Evolutionary conservation across 2,329 filamentous ascomycete species (phyloP).

Genomic region (Aspergillus candidus): DNA sequence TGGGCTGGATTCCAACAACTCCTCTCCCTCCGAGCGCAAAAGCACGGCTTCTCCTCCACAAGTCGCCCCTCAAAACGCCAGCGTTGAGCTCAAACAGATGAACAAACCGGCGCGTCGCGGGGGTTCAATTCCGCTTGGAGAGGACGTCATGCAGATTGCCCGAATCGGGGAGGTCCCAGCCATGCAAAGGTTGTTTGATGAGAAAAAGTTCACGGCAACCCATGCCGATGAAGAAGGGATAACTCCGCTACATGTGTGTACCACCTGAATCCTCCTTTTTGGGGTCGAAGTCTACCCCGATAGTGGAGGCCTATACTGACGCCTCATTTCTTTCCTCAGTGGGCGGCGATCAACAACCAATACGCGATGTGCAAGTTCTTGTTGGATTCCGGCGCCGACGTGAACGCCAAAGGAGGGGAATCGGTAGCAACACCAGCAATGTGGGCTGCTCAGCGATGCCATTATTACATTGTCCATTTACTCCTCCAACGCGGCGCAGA

Average conservation of each 20-base stretch:
- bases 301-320: slow-evolving; percentile 6
- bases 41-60: slow-evolving; percentile 28
- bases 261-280: neutral
- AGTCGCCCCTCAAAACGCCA: slow-evolving; percentile 24
- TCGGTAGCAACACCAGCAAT: slow-evolving; percentile 89
- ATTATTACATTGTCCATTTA: slow-evolving; percentile 94
- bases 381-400: slow-evolving; percentile 75
- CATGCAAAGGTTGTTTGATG: slow-evolving; percentile 86
- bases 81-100: slow-evolving; percentile 38
- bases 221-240: slow-evolving; percentile 89
- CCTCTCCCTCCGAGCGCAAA: slow-evolving; percentile 26
- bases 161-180: slow-evolving; percentile 76
- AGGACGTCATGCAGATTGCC: slow-evolving; percentile 94
- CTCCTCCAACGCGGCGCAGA: slow-evolving; percentile 88
- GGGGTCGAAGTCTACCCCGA: neutral
- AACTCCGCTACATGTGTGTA: slow-evolving; percentile 81
- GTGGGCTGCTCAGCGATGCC: slow-evolving; percentile 93
- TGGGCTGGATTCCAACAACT: slow-evolving; percentile 16
- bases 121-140: slow-evolving; percentile 44
- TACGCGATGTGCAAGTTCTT: slow-evolving; percentile 96
- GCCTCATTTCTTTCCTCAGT: slow-evolving; percentile 49
- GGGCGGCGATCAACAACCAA: slow-evolving; percentile 98
- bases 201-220: slow-evolving; percentile 71
- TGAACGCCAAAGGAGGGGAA: slow-evolving; percentile 93
- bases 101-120: slow-evolving; percentile 18